These are phyloP conservation scores for Ambrosiella beaveri DNA, from an alignment of 2,329 filamentous ascomycete genomes.

Conservation along the genomic window DNA sequence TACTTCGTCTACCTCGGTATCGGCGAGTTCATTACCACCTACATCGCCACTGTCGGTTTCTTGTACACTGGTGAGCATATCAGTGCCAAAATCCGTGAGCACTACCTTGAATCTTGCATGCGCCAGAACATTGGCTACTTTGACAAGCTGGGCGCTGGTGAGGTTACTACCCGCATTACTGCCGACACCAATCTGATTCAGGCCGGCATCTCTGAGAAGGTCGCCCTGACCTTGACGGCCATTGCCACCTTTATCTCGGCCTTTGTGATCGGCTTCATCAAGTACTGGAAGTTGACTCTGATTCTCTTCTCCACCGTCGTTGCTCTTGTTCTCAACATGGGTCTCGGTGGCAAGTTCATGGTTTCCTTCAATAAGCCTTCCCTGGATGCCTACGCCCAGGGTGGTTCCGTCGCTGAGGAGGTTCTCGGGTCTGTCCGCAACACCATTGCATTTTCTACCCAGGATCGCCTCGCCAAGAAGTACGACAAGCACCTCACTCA, in stretches of 20 bases:
- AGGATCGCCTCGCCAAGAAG: conserved; percentile 73
- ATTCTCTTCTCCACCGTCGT: conserved; percentile 72
- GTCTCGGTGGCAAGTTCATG: conserved; percentile 53
- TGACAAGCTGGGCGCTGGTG: conserved; percentile 80
- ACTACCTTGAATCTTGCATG: conserved; percentile 71
- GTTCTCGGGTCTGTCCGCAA: conserved; percentile 88
- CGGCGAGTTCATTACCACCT: conserved; percentile 52
- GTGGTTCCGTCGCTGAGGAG: conserved; percentile 81
- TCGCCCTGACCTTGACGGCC: conserved; percentile 59
- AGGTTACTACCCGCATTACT: conserved; percentile 87
- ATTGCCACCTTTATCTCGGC: conserved; percentile 71
- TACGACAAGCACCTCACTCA: conserved; percentile 60
- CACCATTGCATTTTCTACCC: conserved; percentile 80
- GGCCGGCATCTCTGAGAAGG: conserved; percentile 83
- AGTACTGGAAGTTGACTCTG: conserved; percentile 83
- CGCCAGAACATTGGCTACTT: conserved; percentile 84
- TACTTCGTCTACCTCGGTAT: conserved; percentile 79
- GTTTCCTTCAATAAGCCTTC: conserved; percentile 66
- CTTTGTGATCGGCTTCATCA: conserved; percentile 78
- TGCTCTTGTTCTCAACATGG: conserved; percentile 64
- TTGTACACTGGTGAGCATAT: conserved; percentile 76
- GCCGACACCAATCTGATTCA: conserved; percentile 87
- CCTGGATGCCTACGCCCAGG: conserved; percentile 62
- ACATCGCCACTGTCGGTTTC: conserved; percentile 71
- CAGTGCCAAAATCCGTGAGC: conserved; percentile 58